Conservation (phyloP, 441 rosid genomes). For the Hypseocharis bilobata region DNA sequence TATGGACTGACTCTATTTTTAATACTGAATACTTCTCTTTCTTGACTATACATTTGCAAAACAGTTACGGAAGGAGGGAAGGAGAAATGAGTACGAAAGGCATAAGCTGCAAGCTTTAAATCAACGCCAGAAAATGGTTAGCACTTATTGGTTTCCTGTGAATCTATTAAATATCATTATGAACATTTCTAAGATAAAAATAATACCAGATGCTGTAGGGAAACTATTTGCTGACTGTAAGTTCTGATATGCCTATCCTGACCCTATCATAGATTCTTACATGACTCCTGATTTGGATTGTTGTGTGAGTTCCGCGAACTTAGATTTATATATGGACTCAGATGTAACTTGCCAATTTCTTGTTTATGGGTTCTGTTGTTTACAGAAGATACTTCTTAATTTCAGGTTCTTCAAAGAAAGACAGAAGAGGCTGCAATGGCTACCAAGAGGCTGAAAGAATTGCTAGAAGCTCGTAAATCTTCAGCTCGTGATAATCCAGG, state of each 20-base stretch:
- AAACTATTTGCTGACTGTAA: not conserved
- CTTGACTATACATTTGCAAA: conserved; percentile 9
- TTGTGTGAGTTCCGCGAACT: too few species aligned
- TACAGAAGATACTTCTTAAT: conserved; percentile 15
- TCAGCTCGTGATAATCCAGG: conserved; percentile 69
- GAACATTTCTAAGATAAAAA: not conserved
- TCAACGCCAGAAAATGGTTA: conserved; percentile 97
- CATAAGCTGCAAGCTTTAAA: conserved; percentile 91
- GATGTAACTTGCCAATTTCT: too few species aligned
- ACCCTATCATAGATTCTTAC: too few species aligned
- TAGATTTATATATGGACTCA: too few species aligned
- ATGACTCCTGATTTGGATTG: too few species aligned
- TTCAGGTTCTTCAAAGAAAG: conserved; percentile 95
- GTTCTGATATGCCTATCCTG: not conserved
- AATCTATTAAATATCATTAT: conserved; percentile 6
- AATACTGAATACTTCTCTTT: conserved; percentile 11
- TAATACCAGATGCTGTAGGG: not conserved
- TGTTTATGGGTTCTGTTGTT: too few species aligned
- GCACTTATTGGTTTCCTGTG: conserved; percentile 13
- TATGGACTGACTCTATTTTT: not conserved
- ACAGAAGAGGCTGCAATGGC: conserved; percentile 99
- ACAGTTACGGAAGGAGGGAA: conserved; percentile 89
- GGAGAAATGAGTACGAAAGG: conserved; percentile 94
- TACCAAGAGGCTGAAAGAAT: conserved; percentile 87
- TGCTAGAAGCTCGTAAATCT: conserved; percentile 89